Evolutionary conservation across 179 eudicot genomes (phyloP).

Genomic region (Amaranthus tricolor): DNA sequence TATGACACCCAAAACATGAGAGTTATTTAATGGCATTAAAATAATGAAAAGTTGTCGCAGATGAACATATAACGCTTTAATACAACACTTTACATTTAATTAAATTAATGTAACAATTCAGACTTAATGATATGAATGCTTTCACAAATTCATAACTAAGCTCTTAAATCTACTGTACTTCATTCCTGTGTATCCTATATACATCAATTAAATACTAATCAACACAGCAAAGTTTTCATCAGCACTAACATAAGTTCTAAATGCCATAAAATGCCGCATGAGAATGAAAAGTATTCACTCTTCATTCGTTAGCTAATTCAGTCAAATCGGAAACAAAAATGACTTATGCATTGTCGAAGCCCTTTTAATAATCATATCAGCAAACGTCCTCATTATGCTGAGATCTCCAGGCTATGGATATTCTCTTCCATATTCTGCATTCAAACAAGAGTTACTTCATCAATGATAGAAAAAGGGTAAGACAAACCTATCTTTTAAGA

Average conservation of each 20-base stretch:
- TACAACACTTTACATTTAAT: slow-evolving; percentile 25
- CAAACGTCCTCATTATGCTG: slow-evolving; percentile 3
- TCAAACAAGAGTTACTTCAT: slow-evolving; percentile 8
- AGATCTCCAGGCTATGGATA: slow-evolving; percentile 14
- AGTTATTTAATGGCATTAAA: no score
- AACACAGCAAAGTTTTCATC: slow-evolving; percentile 18
- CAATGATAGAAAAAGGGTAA: neutral
- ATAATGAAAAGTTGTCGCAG: neutral
- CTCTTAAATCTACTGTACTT: slow-evolving; percentile 28
- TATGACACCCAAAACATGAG: no score
- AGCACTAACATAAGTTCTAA: slow-evolving; percentile 20
- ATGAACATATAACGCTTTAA: slow-evolving; percentile 3
- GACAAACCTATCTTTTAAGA: neutral
- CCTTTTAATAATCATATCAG: slow-evolving; percentile 17
- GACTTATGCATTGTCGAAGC: slow-evolving; percentile 4
- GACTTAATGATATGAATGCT: slow-evolving; percentile 7
- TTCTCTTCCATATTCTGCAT: slow-evolving; percentile 32
- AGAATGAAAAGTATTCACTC: slow-evolving; percentile 2
- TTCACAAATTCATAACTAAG: slow-evolving; percentile 27
- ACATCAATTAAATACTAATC: slow-evolving; percentile 27
- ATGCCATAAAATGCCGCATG: slow-evolving; percentile 6
- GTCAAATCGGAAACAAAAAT: slow-evolving; percentile 14
- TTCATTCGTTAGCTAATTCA: slow-evolving; percentile 16
- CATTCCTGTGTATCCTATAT: slow-evolving; percentile 27
- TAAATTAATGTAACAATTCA: slow-evolving; percentile 8